Base-by-base conservation (phyloP, 208 protist species). In the Crithidia sp. region DNA sequence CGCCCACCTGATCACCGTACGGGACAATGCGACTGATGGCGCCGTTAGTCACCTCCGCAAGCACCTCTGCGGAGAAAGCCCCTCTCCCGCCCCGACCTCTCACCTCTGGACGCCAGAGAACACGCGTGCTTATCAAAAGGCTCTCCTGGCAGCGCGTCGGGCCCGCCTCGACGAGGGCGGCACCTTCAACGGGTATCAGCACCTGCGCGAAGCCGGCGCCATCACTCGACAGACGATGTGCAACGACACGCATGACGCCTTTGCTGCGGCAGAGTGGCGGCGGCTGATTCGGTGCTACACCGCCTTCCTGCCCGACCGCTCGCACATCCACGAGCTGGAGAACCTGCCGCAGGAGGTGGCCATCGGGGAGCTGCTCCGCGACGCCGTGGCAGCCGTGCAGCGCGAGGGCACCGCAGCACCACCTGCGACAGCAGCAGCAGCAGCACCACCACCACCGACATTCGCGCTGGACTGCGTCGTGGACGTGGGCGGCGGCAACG, bases 291-390 rank as follows among this genome's bases (percentile, higher is more conserved):
- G 87, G 66, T 40, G 4, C 44, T 91, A 95, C 82, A 90, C 91
- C 41, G 63, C 85, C 40, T 76, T 84, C 53, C 67, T 96, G 10
- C 87, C 87, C 2, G 91, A 94, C 62, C 88, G 91, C 67, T 93
- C 89, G 13, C 74, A 83, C 61, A 68, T 86, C n/a, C 89, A 96
- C 58, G 89, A 94, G 70, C 65, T 96, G 64, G 84, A 94, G 76
- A 96, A 94, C 67, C 67, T 93, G 41, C 89, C 91, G 44, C 91
- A 94, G 76, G 89, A 96, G 66, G 84, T 94, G 58, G 85, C 83
- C 13, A 90, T 96, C 40, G 85, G 86, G 8, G 91, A 94, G 71
- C 53, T 96, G 50, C 54, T 93, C 7, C 45, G 45, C 53, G 71
- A 76, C 41, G 47, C 71, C n/a, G 71, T 64, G 45, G 61, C 53